Evolutionary conservation across 139 green algal species (phyloP).

Genomic region (Asterochloris erici): DNA sequence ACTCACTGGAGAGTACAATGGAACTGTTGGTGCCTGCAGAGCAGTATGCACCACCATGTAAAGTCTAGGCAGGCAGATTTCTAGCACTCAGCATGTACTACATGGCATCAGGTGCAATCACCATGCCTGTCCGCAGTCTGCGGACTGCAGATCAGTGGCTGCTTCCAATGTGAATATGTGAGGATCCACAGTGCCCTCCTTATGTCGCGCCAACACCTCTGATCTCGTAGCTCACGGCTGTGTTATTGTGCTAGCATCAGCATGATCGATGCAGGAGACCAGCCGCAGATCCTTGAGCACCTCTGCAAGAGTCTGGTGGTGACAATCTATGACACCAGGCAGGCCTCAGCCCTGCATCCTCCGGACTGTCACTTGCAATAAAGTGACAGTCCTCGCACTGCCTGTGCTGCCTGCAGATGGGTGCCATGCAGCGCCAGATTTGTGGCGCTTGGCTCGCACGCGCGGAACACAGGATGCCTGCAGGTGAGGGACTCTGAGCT

Average conservation of each 20-base stretch:
- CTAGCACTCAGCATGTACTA: too few species aligned
- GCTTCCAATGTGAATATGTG: too few species aligned
- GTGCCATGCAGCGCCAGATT: constrained; percentile 78
- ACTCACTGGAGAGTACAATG: too few species aligned
- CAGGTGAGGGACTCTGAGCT: constrained; percentile 46
- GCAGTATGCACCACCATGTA: too few species aligned
- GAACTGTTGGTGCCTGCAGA: too few species aligned
- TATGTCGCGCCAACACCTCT: not conserved
- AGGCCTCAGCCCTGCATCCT: not conserved
- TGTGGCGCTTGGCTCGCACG: constrained; percentile 66
- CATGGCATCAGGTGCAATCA: too few species aligned
- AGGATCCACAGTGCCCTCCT: too few species aligned
- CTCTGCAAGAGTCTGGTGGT: constrained; percentile 67
- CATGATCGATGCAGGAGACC: not conserved
- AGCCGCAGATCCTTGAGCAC: constrained; percentile 78
- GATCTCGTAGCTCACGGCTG: not conserved
- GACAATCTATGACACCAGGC: constrained; percentile 84
- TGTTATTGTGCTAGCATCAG: too few species aligned
- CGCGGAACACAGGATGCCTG: constrained; percentile 66
- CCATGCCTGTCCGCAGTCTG: not conserved
- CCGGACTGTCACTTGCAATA: not conserved
- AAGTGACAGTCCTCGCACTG: not conserved
- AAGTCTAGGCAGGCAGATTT: too few species aligned
- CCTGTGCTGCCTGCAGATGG: constrained; percentile 56
- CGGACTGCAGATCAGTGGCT: too few species aligned